Conservation (phyloP, 108 stramenopile species). For the Fragilaria radians region DNA sequence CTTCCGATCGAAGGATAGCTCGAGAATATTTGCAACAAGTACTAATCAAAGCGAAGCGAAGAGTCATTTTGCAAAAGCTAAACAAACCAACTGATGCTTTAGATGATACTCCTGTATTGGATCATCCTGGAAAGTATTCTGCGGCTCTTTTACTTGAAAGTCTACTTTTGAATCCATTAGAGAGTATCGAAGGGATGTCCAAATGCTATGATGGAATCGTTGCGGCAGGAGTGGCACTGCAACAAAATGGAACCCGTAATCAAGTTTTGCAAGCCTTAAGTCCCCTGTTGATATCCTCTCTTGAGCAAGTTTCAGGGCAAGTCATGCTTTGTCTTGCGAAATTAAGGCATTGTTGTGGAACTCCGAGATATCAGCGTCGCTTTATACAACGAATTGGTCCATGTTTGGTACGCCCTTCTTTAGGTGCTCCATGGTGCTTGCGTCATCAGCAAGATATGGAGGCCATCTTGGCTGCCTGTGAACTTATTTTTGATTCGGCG, state of each 20-base stretch:
- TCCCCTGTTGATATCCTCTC: conserved; percentile 70
- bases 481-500: conserved; percentile 75
- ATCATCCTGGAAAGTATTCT: conserved; percentile 23
- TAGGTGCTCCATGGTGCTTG: conserved; percentile 77
- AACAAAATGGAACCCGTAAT: conserved; percentile 17
- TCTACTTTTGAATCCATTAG: conserved; percentile 48
- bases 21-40: conserved; percentile 47
- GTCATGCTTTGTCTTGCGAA: conserved; percentile 49
- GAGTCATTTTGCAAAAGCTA: conserved; percentile 37
- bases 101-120: conserved; percentile 10
- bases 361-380: conserved; percentile 70
- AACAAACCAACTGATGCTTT: conserved; percentile 10
- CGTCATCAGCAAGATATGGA: conserved; percentile 86
- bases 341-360: conserved; percentile 66
- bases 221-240: conserved; percentile 66
- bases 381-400: conserved; percentile 86
- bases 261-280: conserved; percentile 66
- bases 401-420: conserved; percentile 62
- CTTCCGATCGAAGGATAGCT: conserved; percentile 45
- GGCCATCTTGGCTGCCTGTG: conserved; percentile 72
- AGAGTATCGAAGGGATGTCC: conserved; percentile 81
- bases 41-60: conserved; percentile 20
- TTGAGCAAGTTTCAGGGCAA: conserved; percentile 78
- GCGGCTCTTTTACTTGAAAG: conserved; percentile 72
- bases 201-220: conserved; percentile 87